These are phyloP conservation scores for Fusarium foetens DNA, from an alignment of 2,329 filamentous ascomycete genomes.

Conservation along the genomic window DNA sequence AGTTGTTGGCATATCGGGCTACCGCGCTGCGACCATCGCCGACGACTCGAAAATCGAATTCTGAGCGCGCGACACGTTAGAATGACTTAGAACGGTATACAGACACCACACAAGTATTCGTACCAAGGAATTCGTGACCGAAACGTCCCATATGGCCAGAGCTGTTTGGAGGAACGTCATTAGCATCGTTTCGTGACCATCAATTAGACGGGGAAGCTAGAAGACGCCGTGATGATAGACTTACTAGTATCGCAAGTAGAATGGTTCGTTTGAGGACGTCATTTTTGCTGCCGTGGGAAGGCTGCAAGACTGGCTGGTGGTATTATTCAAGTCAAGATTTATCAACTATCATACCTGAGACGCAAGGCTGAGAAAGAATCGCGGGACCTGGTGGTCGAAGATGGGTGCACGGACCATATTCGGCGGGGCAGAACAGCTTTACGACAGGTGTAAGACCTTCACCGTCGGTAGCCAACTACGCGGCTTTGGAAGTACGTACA, in stretches of 20 bases:
- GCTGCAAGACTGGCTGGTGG: background rate
- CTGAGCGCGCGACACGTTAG: constrained; percentile 58
- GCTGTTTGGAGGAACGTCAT: constrained; percentile 59
- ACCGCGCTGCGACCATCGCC: constrained; percentile 94
- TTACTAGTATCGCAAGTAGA: constrained; percentile 98
- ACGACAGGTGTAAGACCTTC: constrained; percentile 25
- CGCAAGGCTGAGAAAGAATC: constrained; percentile 43
- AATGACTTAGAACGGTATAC: background rate
- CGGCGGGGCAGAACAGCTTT: constrained; percentile 39
- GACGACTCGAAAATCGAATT: constrained; percentile 95
- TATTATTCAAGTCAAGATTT: constrained; percentile 5
- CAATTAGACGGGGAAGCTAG: background rate
- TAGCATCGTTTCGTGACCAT: constrained; percentile 11
- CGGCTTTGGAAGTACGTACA: constrained; percentile 18
- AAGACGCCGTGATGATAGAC: constrained; percentile 44
- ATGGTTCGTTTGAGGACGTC: constrained; percentile 79
- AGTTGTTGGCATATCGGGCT: constrained; percentile 98
- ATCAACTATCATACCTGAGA: constrained; percentile 8
- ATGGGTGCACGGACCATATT: constrained; percentile 32
- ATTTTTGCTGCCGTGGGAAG: constrained; percentile 56
- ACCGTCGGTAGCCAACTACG: constrained; percentile 5
- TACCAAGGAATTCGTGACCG: constrained; percentile 97
- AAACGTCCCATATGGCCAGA: constrained; percentile 97
- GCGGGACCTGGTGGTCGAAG: constrained; percentile 33
- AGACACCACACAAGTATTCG: background rate